Evolutionary conservation across 345 rosid genomes (phyloP), one percentile per base, ranked within the genome.

Genomic region (Euphorbia peplus): DNA sequence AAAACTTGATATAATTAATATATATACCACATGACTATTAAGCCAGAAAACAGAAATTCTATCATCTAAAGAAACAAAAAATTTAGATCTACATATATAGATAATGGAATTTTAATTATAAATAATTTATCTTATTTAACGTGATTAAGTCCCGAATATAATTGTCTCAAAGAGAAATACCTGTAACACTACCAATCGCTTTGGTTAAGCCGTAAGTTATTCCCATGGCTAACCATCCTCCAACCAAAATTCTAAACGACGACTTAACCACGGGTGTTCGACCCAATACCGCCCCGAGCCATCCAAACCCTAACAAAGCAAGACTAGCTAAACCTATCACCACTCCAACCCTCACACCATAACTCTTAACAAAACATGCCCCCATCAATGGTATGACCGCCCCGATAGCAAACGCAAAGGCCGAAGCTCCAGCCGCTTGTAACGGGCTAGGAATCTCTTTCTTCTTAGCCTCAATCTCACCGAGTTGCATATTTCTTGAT

Each of bases 151-250:
- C 37, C 11, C 11, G 42, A 39, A 39, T 5, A 39, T 8, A 39
- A 39, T 39, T 39, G 8, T 8, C 42, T 39, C 42, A 39, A 39
- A 39, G 42, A 2, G 42, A 39, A 39, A 39, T 39, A 39, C 42
- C 11, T 39, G 42, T 32, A 32, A 51, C 19, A 3, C 46, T 21
- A 22, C 76, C 77, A 70, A 78, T 55, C 46, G 65, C 48, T 68
- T 73, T 80, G 46, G 80, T 80, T 32, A 78, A 66, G 21, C 82
- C 82, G 51, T 59, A 80, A 13, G 86, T 80, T 39, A 83, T 69
- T 1, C 70, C 83, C 84, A 80, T 80, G 42, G 84, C 84, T 67
- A 73, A 15, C 86, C 83, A 80, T 1, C 86, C 86, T 26, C 86
- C 86, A 9, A 83, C 8, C 71, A 83, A 48, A 29, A 83, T 81